These are phyloP conservation scores for Cochlearia excelsa DNA, from an alignment of 345 rosid genomes.

Conservation along the genomic window DNA sequence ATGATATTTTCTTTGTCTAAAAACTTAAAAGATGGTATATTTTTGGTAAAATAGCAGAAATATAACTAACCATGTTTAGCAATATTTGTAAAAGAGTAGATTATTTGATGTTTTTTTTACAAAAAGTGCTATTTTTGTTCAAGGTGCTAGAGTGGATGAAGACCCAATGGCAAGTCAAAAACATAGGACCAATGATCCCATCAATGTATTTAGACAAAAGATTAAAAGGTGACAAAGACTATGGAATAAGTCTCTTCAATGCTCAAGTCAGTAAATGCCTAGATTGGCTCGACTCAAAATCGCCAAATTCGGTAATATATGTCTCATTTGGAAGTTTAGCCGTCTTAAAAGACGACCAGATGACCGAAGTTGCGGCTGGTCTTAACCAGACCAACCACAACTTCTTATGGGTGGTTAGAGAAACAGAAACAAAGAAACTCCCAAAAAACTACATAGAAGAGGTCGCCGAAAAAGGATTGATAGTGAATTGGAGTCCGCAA, in stretches of 20 bases:
- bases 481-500: slow-evolving; percentile 55
- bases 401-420: slow-evolving; percentile 62
- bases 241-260: slow-evolving; percentile 50
- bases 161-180: slow-evolving; percentile 38
- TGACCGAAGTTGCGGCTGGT: slow-evolving; percentile 48
- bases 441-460: slow-evolving; percentile 38
- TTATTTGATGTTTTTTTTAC: slow-evolving; percentile 3
- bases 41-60: no score
- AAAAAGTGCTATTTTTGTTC: background rate
- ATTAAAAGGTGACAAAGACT: slow-evolving; percentile 44
- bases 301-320: slow-evolving; percentile 43
- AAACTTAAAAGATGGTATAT: no score
- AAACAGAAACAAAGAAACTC: slow-evolving; percentile 46
- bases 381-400: slow-evolving; percentile 33
- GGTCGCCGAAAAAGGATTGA: slow-evolving; percentile 36
- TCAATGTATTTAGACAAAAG: slow-evolving; percentile 52
- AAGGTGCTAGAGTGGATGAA: slow-evolving; percentile 50
- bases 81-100: no score
- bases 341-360: slow-evolving; percentile 42
- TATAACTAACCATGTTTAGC: no score
- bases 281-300: slow-evolving; percentile 54
- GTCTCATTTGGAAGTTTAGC: slow-evolving; percentile 54
- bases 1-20: no score
- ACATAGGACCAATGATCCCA: slow-evolving; percentile 53
- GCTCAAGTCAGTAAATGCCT: slow-evolving; percentile 36